Evolutionary conservation across 140 eudicot genomes (phyloP).

Genomic region (Flaveria floridana): DNA sequence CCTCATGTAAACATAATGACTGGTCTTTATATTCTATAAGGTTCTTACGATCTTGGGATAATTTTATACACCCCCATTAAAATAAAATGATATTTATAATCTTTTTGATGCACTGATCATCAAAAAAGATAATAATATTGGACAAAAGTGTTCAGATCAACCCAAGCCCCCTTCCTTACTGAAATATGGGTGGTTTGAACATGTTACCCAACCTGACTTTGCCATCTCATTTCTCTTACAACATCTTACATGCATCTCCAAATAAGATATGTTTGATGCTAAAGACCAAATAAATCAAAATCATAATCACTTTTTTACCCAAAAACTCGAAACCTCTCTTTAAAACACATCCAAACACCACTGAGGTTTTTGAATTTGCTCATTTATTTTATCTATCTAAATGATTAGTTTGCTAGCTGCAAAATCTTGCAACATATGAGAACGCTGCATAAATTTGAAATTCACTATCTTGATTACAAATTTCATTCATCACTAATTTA

Average conservation of each 20-base stretch:
- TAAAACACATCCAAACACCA: not conserved
- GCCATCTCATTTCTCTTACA: not conserved
- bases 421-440: slow-evolving; percentile 8
- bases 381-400: not conserved
- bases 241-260: not conserved
- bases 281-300: not conserved
- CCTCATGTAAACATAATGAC: slow-evolving; percentile 2
- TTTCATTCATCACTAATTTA: slow-evolving; percentile 19
- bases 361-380: not conserved
- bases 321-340: not conserved
- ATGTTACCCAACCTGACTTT: not conserved
- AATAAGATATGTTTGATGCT: not conserved
- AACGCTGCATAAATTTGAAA: slow-evolving; percentile 1
- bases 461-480: not conserved
- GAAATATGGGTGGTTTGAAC: not conserved
- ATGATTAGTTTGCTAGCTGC: not conserved
- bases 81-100: not conserved
- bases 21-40: not conserved
- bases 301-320: not conserved
- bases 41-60: not conserved
- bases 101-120: not conserved
- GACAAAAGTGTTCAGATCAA: not conserved
- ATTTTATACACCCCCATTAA: not conserved
- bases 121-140: not conserved
- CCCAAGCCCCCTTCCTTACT: not conserved